Conservation (phyloP, 352 stramenopile species). For the Pythium grandisporangium region DNA sequence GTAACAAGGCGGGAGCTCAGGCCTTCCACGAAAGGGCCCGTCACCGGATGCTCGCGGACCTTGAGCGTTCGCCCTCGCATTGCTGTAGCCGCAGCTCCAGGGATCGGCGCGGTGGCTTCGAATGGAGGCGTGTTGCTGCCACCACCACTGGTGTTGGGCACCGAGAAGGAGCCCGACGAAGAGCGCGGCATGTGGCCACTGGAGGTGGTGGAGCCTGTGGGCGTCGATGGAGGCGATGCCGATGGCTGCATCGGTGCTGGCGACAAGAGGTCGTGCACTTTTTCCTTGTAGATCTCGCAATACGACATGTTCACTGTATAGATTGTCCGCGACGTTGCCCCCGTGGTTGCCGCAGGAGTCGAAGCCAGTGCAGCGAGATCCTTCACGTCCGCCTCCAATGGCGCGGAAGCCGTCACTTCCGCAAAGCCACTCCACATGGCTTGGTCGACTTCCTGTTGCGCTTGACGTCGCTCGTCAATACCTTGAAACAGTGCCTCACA, state of each 20-base stretch:
- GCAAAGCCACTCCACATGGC: background rate
- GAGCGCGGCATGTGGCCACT: too few relatives aligned
- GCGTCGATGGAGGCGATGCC: conserved; percentile 11
- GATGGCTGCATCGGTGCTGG: conserved; percentile 13
- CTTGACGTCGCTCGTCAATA: conserved; percentile 37
- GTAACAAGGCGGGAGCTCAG: conserved; percentile 55
- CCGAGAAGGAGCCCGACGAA: background rate
- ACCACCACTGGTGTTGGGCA: background rate
- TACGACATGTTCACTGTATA: conserved; percentile 47
- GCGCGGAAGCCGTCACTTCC: too few relatives aligned
- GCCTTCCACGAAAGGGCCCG: conserved; percentile 77
- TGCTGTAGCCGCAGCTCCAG: too few relatives aligned
- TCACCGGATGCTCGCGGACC: conserved; percentile 76
- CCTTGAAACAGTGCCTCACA: conserved; percentile 70
- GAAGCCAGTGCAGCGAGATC: background rate
- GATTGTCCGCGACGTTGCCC: conserved; percentile 9
- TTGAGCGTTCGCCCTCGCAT: conserved; percentile 28
- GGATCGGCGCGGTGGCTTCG: too few relatives aligned
- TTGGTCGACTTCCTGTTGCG: conserved; percentile 5
- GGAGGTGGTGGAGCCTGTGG: conserved; percentile 1
- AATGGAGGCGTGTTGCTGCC: too few relatives aligned
- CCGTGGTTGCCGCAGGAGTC: conserved; percentile 17
- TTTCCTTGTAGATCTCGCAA: conserved; percentile 86
- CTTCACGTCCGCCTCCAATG: conserved; percentile 1
- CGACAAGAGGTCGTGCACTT: conserved; percentile 69